Evolutionary conservation across 495 filamentous ascomycete genomes (phyloP), one percentile per base, ranked within the genome.

Genomic region (Lindgomyces ingoldianus): DNA sequence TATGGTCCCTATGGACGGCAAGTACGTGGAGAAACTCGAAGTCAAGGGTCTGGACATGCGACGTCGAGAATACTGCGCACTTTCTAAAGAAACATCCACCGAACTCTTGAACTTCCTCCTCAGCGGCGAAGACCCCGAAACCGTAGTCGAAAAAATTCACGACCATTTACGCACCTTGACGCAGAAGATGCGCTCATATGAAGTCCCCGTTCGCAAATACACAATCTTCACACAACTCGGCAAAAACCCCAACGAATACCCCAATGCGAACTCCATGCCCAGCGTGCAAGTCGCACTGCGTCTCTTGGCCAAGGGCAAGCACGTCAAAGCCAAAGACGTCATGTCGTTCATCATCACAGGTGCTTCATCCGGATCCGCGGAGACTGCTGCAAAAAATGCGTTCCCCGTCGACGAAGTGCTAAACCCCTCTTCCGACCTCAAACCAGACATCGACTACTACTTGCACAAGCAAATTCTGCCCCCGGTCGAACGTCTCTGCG

Each of bases 21-120:
- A 96, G 73, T 93, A 85, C 62, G 79, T 93, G 47, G 94, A 96
- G 69, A 95, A 94, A 75, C 87, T 97, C 75, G 94, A 98, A 73
- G 93, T 98, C 73, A 98, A 98, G 78, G 94, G 94, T 77, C 81
- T 98, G 42, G 94, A 98, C 74, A 98, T 98, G 95, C 89, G 88
- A 76, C 83, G 94, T 67, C 87, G 94, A 79, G 94, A 98, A 78
- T 98, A 96, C 80, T 98, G 94, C 74, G 86, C 86, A 39, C 78
- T 98, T 45, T 94, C 91, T 1, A 96, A 98, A 74, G 95, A 98
- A 67, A 91, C 92, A 12, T 97, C 93, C 0, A 86, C 84, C 11
- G 71, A 74, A 60, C 83, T 98, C 16, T 80, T 98, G 30, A 90
- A 95, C 71, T 91, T 96, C 72, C 89, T 98, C 21, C 83, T 98